A percentile compares a stretch with the other conserved stretches of the same genome.
Evolutionary conservation across 495 filamentous ascomycete species (phyloP).

Genomic region (Pseudomonodictys pantanalensis): DNA sequence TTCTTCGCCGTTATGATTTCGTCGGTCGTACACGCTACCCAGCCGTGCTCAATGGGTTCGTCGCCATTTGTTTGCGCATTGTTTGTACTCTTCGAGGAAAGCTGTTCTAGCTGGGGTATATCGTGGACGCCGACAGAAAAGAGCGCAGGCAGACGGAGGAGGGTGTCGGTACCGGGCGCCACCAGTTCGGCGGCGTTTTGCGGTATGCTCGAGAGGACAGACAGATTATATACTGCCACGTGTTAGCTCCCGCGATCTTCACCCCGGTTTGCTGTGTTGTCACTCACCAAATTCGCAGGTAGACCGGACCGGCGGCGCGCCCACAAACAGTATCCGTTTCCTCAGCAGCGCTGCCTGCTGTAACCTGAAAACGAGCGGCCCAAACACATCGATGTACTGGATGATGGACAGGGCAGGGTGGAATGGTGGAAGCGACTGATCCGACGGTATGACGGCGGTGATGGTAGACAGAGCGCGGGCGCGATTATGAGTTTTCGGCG

Average conservation of each 20-base stretch:
- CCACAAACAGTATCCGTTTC: conserved; percentile 81
- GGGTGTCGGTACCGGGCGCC: conserved; percentile 52
- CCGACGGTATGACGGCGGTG: conserved; percentile 48
- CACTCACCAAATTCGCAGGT: conserved; percentile 81
- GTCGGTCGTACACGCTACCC: conserved; percentile 95
- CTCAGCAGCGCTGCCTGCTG: conserved; percentile 84
- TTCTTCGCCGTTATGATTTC: conserved; percentile 82
- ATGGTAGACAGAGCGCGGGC: conserved; percentile 26
- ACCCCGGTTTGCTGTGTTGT: neutral
- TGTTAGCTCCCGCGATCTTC: neutral
- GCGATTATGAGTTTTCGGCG: conserved; percentile 20
- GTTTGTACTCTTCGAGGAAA: conserved; percentile 37
- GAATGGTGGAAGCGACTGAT: conserved; percentile 68
- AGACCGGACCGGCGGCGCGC: conserved; percentile 76
- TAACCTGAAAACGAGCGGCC: conserved; percentile 85
- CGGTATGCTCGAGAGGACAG: conserved; percentile 79
- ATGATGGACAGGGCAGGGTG: conserved; percentile 85
- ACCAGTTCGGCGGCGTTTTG: conserved; percentile 62
- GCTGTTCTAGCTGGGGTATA: conserved; percentile 69
- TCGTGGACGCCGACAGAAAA: conserved; percentile 92
- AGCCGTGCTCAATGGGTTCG: conserved; percentile 51
- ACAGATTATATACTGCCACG: conserved; percentile 81
- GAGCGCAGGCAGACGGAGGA: conserved; percentile 70
- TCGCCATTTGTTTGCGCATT: conserved; percentile 41
- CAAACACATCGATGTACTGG: conserved; percentile 74